phyloP scores from a whole-genome alignment of 2,329 filamentous ascomycete genomes.

The Epichloe typhina region DNA sequence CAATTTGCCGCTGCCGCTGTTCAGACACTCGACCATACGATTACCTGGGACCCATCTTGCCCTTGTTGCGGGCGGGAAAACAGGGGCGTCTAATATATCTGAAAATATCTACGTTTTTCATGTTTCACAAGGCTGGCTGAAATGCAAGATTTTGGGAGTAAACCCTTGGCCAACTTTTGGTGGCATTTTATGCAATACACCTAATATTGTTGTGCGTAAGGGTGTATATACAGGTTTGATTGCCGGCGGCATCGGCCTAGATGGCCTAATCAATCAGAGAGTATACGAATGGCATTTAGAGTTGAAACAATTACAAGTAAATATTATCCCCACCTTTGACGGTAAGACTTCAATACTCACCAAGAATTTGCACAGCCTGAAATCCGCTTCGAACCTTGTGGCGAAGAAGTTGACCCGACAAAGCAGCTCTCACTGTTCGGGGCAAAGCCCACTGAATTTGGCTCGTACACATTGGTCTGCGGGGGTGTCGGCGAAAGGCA shows the following conservation, averaged over 20 bases:
- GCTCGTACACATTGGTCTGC: slow-evolving; percentile 14
- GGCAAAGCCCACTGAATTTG: slow-evolving; percentile 14
- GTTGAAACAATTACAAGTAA: not conserved
- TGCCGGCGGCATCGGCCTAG: slow-evolving; percentile 54
- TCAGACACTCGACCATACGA: slow-evolving; percentile 55
- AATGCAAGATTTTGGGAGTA: slow-evolving; percentile 24
- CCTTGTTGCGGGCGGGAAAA: slow-evolving; percentile 51
- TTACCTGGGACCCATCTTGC: slow-evolving; percentile 35
- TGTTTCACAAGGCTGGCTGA: slow-evolving; percentile 32
- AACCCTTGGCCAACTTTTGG: slow-evolving; percentile 30
- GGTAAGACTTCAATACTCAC: not conserved
- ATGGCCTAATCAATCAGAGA: slow-evolving; percentile 49
- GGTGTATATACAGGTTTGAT: slow-evolving; percentile 44
- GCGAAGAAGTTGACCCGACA: not conserved
- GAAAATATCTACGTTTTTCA: slow-evolving; percentile 40
- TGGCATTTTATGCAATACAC: slow-evolving; percentile 22
- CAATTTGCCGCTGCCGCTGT: slow-evolving; percentile 57
- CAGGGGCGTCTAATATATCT: slow-evolving; percentile 32
- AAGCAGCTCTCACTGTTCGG: slow-evolving; percentile 19
- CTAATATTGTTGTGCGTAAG: slow-evolving; percentile 10
- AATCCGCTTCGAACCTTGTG: slow-evolving; percentile 13
- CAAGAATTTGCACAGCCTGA: slow-evolving; percentile 9
- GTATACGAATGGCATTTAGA: slow-evolving; percentile 47
- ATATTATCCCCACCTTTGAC: not conserved
- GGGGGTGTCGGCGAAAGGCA: slow-evolving; percentile 20